Conservation (phyloP, 176 grass and related monocot genomes). For the Bromus sterilis region DNA sequence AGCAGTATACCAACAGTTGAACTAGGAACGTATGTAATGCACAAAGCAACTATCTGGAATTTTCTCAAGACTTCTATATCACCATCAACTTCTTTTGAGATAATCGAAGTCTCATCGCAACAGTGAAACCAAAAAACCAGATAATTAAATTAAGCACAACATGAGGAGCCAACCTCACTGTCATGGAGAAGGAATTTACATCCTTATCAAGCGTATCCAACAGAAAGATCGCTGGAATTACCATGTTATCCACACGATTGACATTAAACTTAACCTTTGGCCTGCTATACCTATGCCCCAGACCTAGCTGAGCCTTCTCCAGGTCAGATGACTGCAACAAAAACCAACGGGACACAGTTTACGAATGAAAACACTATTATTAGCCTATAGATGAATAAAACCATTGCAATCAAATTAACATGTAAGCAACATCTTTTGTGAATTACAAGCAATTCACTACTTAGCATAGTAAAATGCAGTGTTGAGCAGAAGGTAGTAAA, state of each 20-base stretch:
- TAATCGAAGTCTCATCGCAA: neutral
- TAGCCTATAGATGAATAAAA: neutral
- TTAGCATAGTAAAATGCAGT: neutral
- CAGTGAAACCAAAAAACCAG: too few species aligned
- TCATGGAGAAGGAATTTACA: slow-evolving; percentile 76
- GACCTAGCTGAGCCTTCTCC: too few species aligned
- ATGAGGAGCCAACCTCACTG: slow-evolving; percentile 46
- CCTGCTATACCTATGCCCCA: slow-evolving; percentile 73
- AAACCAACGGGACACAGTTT: neutral
- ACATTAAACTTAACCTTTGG: slow-evolving; percentile 91
- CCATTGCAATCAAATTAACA: neutral
- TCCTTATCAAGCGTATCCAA: too few species aligned
- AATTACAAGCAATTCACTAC: too few species aligned
- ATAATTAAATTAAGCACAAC: neutral
- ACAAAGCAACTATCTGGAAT: too few species aligned
- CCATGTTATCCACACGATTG: too few species aligned
- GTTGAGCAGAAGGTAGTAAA: neutral
- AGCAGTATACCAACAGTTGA: too few species aligned
- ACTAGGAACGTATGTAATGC: too few species aligned
- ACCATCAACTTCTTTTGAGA: neutral
- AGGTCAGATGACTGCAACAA: slow-evolving; percentile 31
- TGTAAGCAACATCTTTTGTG: too few species aligned
- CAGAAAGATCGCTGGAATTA: too few species aligned
- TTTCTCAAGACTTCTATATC: too few species aligned
- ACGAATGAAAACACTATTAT: neutral